Evolutionary conservation across 176 grass and related monocot species (phyloP).

Genomic region (Guadua angustifolia): DNA sequence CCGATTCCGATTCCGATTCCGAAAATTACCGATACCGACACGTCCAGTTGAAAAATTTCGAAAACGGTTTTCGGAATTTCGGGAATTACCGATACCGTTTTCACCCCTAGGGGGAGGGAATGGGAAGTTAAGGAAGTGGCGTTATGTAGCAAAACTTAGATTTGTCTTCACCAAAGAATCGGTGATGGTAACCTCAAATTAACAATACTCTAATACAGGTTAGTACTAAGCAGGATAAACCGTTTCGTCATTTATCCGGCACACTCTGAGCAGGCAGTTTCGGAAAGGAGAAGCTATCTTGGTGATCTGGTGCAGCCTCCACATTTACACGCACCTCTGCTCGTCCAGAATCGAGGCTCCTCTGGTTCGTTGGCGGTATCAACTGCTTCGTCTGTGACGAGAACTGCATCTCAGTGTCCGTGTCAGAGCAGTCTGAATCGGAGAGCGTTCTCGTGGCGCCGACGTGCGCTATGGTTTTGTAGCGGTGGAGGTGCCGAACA

Average conservation of each 20-base stretch:
- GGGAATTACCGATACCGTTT: too few relatives aligned
- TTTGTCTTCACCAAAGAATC: too few relatives aligned
- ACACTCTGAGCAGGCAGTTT: conserved; percentile 30
- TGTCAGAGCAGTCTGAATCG: conserved; percentile 52
- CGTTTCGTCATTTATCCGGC: conserved; percentile 36
- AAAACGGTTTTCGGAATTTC: too few relatives aligned
- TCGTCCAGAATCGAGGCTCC: conserved; percentile 34
- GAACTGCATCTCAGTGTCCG: conserved; percentile 33
- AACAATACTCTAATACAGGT: neutral
- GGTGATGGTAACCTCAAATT: too few relatives aligned
- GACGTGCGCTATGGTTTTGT: conserved; percentile 60
- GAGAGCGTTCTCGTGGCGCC: conserved; percentile 50
- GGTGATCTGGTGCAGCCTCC: neutral
- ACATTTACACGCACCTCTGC: conserved; percentile 45
- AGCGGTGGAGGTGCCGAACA: conserved; percentile 49
- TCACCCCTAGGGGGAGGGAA: too few relatives aligned
- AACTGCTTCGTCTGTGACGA: conserved; percentile 46
- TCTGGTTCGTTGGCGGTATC: conserved; percentile 48
- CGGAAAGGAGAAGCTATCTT: conserved; percentile 63
- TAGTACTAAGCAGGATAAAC: conserved; percentile 22
- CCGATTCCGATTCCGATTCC: too few relatives aligned
- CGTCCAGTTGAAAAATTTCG: too few relatives aligned
- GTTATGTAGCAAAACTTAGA: too few relatives aligned
- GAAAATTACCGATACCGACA: too few relatives aligned
- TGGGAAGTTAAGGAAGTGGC: too few relatives aligned